Conservation (phyloP, 208 protist genomes). For the Strigomonas culicis region DNA sequence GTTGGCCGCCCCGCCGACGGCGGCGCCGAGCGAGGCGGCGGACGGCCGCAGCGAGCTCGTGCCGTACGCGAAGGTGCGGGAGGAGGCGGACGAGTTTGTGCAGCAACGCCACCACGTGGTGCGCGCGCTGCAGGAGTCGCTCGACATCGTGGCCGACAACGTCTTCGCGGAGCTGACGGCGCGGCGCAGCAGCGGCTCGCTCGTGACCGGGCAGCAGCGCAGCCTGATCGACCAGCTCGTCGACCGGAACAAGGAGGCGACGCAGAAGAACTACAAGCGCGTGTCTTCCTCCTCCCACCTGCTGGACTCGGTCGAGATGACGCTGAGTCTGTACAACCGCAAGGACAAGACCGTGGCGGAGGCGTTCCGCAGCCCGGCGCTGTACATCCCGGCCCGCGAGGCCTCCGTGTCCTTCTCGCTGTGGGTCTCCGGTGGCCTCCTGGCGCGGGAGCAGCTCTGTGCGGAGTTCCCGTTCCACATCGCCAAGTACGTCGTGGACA, state of each 20-base stretch:
- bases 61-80: slow-evolving; percentile 24
- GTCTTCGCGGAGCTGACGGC: slow-evolving; percentile 44
- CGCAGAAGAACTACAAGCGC: slow-evolving; percentile 59
- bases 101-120: slow-evolving; percentile 42
- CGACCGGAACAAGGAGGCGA: slow-evolving; percentile 1
- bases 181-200: slow-evolving; percentile 42
- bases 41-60: not conserved
- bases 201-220: slow-evolving; percentile 50
- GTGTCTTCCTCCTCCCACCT: slow-evolving; percentile 77
- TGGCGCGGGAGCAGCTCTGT: slow-evolving; percentile 51
- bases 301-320: slow-evolving; percentile 69
- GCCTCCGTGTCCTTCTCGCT: slow-evolving; percentile 75
- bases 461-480: slow-evolving; percentile 82
- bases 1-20: too few species aligned
- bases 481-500: slow-evolving; percentile 46
- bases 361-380: slow-evolving; percentile 54
- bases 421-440: slow-evolving; percentile 71
- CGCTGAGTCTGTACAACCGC: slow-evolving; percentile 42
- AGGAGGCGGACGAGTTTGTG: slow-evolving; percentile 34
- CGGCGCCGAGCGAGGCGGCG: not conserved
- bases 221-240: slow-evolving; percentile 3
- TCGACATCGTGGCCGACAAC: slow-evolving; percentile 50
- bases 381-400: slow-evolving; percentile 59
- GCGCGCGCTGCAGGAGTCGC: slow-evolving; percentile 34
- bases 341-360: slow-evolving; percentile 52